phyloP scores from a whole-genome alignment of 495 filamentous ascomycete genomes.

The Glarea lozoyensis region DNA sequence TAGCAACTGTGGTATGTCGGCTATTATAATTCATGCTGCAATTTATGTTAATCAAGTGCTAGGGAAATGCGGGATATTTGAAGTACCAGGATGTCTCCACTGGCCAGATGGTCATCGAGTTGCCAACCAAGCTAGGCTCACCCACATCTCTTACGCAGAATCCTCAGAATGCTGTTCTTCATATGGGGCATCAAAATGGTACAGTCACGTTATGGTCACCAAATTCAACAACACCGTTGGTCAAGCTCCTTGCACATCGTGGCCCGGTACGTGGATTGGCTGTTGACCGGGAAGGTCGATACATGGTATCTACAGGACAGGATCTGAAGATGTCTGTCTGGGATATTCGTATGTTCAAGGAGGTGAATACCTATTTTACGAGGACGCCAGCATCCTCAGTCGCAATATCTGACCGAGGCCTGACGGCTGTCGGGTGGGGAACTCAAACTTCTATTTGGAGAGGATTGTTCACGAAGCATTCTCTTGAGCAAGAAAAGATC shows the following conservation, averaged over 20 bases:
- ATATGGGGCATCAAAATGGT: constrained; percentile 89
- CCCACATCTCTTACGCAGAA: constrained; percentile 84
- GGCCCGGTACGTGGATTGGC: constrained; percentile 86
- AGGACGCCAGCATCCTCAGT: constrained; percentile 76
- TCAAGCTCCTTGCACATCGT: constrained; percentile 88
- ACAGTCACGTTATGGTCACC: constrained; percentile 95
- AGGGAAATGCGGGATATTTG: constrained; percentile 75
- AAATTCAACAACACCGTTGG: constrained; percentile 74
- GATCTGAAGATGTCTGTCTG: constrained; percentile 90
- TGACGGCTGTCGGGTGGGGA: constrained; percentile 88
- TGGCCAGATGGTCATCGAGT: constrained; percentile 73
- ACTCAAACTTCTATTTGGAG: constrained; percentile 85
- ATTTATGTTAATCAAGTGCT: constrained; percentile 19
- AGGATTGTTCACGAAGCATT: constrained; percentile 66
- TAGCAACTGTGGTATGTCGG: constrained; percentile 67
- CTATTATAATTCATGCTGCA: neutral
- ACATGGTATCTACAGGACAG: constrained; percentile 92
- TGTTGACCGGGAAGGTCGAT: constrained; percentile 81
- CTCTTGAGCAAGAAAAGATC: constrained; percentile 62
- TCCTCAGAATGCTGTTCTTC: constrained; percentile 80
- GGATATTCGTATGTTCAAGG: constrained; percentile 91
- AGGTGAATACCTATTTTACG: constrained; percentile 85
- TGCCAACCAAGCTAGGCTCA: constrained; percentile 72
- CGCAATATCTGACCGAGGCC: constrained; percentile 75
- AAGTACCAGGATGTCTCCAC: constrained; percentile 96